Percentiles rank a stretch among this genome's conserved stretches.
Evolutionary conservation across 208 protist genomes (phyloP).

Genomic region (Vickermania ingenoplastis): DNA sequence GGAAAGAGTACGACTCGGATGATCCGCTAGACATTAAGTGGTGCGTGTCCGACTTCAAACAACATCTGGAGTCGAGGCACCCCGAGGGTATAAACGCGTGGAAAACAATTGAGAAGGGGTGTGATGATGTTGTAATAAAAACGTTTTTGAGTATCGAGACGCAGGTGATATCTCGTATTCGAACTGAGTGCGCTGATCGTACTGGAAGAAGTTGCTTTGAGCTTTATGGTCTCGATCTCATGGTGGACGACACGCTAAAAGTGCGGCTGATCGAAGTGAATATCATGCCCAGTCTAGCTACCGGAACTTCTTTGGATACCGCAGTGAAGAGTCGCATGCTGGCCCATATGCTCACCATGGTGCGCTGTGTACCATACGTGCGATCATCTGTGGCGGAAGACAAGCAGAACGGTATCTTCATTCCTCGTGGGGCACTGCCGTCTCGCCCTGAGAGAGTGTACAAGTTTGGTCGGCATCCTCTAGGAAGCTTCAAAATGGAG

Average conservation of each 20-base stretch:
- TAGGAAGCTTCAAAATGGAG: constrained; percentile 21
- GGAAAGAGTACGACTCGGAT: constrained; percentile 56
- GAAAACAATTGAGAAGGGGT: constrained; percentile 50
- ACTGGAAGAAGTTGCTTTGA: constrained; percentile 87
- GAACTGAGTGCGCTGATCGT: constrained; percentile 42
- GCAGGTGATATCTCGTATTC: constrained; percentile 61
- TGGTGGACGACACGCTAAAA: constrained; percentile 70
- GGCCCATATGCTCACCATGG: constrained; percentile 76
- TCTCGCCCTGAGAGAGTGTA: constrained; percentile 34
- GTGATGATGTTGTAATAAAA: constrained; percentile 87
- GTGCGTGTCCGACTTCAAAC: constrained; percentile 75
- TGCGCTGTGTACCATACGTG: constrained; percentile 64
- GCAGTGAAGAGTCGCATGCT: constrained; percentile 84
- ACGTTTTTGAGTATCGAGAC: constrained; percentile 85
- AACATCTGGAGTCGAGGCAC: constrained; percentile 37
- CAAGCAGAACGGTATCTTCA: constrained; percentile 2
- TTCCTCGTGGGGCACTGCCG: constrained; percentile 21
- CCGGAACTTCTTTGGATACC: constrained; percentile 75
- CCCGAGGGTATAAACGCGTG: constrained; percentile 39
- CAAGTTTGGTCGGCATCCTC: constrained; percentile 61
- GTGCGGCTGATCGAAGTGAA: constrained; percentile 86
- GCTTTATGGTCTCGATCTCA: constrained; percentile 84
- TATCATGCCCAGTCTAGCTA: constrained; percentile 88
- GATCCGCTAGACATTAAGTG: constrained; percentile 87
- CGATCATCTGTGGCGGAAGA: constrained; percentile 8